phyloP scores from a whole-genome alignment of 805 yeast genomes.

The Kazachstania africana region DNA sequence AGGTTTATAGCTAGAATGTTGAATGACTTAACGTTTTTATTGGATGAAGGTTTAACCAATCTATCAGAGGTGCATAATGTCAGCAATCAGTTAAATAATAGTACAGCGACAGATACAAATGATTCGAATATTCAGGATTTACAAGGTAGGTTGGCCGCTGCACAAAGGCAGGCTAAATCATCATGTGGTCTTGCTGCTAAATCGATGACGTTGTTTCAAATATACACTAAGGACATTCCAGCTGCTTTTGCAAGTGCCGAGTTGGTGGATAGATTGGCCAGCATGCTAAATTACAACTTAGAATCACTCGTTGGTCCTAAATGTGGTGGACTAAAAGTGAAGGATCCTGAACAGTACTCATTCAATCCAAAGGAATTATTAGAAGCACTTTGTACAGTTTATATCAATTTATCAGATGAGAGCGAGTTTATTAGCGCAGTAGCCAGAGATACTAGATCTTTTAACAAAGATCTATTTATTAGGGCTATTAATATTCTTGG shows the following conservation, averaged over 20 bases:
- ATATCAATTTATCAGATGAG: constrained; percentile 56
- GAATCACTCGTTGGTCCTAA: constrained; percentile 92
- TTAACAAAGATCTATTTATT: constrained; percentile 49
- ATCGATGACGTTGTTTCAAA: constrained; percentile 63
- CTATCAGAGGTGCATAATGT: constrained; percentile 65
- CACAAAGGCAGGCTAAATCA: constrained; percentile 71
- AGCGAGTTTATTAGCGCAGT: constrained; percentile 64
- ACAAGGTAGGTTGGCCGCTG: constrained; percentile 39
- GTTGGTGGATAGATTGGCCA: constrained; percentile 86
- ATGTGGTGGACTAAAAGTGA: constrained; percentile 78
- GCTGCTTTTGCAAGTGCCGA: constrained; percentile 77
- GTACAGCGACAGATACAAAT: background rate
- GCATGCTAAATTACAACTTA: constrained; percentile 89
- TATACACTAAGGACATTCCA: constrained; percentile 82
- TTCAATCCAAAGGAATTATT: constrained; percentile 72
- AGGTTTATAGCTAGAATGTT: constrained; percentile 89
- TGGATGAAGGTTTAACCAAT: constrained; percentile 83
- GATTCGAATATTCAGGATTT: constrained; percentile 38
- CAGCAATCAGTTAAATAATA: constrained; percentile 29
- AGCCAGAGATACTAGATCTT: constrained; percentile 88
- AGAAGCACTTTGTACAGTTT: constrained; percentile 60
- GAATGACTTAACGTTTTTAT: constrained; percentile 82
- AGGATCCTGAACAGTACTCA: constrained; percentile 67
- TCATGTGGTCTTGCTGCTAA: constrained; percentile 75
- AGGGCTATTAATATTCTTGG: constrained; percentile 61